Evolutionary conservation across 345 rosid species (phyloP).

Genomic region (Populus alba): DNA sequence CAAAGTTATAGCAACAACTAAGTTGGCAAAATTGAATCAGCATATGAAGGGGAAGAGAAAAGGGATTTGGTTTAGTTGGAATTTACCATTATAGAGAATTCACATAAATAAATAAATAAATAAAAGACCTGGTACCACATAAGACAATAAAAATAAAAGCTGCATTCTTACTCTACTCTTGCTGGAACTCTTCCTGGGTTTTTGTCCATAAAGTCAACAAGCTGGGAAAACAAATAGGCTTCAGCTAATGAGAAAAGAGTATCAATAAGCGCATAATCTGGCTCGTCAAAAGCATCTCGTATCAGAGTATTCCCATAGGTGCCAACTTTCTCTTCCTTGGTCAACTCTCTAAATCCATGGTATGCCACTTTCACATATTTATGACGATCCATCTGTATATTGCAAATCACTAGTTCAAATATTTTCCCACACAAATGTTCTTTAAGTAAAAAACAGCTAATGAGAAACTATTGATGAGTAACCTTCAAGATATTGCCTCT

Average conservation of each 20-base stretch:
- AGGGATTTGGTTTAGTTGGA: not conserved
- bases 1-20: not conserved
- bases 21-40: not conserved
- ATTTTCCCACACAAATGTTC: not conserved
- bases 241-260: slow-evolving; percentile 96
- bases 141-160: not conserved
- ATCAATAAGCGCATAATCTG: slow-evolving; percentile 93
- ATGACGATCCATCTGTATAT: slow-evolving; percentile 89
- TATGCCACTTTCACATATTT: slow-evolving; percentile 97
- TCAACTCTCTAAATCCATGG: slow-evolving; percentile 89
- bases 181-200: slow-evolving; percentile 64
- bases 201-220: slow-evolving; percentile 82
- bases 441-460: not conserved
- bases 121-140: not conserved
- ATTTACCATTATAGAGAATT: not conserved
- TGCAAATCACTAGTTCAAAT: slow-evolving; percentile 15
- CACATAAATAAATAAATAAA: no score
- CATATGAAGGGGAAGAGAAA: no score
- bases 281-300: slow-evolving; percentile 92
- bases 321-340: slow-evolving; percentile 87
- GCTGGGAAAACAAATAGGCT: slow-evolving; percentile 94
- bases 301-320: slow-evolving; percentile 77
- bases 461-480: not conserved
- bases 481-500: slow-evolving; percentile 98
- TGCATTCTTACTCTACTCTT: slow-evolving; percentile 57